These are phyloP conservation scores for Pseudogymnoascus sp. DNA, from an alignment of 2,329 filamentous ascomycete species.

Conservation along the genomic window DNA sequence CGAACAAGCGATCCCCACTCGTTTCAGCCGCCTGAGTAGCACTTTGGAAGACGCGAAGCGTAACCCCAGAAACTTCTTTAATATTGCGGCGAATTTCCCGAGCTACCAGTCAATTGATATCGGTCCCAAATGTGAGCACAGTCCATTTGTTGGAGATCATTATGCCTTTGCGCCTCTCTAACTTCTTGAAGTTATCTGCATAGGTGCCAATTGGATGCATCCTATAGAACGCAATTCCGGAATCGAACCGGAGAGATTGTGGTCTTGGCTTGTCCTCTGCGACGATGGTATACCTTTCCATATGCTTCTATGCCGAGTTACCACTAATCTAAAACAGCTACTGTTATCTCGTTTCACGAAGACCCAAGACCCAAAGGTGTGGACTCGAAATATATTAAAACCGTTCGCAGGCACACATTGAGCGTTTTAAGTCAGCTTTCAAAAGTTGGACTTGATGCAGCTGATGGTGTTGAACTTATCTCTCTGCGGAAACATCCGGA, in stretches of 20 bases:
- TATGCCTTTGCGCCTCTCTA: slow-evolving; percentile 17
- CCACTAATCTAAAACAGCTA: slow-evolving; percentile 37
- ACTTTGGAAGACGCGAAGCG: not conserved
- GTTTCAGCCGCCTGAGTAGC: slow-evolving; percentile 16
- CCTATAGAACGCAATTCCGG: slow-evolving; percentile 29
- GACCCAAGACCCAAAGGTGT: slow-evolving; percentile 33
- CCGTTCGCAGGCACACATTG: slow-evolving; percentile 39
- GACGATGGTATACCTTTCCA: slow-evolving; percentile 43
- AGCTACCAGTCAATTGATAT: slow-evolving; percentile 68
- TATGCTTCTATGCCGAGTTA: slow-evolving; percentile 4
- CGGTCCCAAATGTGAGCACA: slow-evolving; percentile 47
- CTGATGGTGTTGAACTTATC: slow-evolving; percentile 26
- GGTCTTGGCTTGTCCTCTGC: slow-evolving; percentile 64
- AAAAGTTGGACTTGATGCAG: slow-evolving; percentile 35
- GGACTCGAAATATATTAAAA: slow-evolving; percentile 34
- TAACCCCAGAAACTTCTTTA: slow-evolving; percentile 28
- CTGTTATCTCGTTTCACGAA: slow-evolving; percentile 63
- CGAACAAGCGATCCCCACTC: slow-evolving; percentile 23
- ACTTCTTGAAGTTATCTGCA: slow-evolving; percentile 46
- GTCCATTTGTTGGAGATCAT: slow-evolving; percentile 18
- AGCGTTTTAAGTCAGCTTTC: slow-evolving; percentile 55
- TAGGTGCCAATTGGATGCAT: slow-evolving; percentile 61
- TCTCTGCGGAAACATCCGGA: slow-evolving; percentile 24
- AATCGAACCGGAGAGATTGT: slow-evolving; percentile 37
- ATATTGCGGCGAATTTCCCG: slow-evolving; percentile 61